Percentiles rank a stretch among this genome's conserved stretches.
phyloP scores from a whole-genome alignment of 306 rosid genomes.

The Ammopiptanthus mongolicus region DNA sequence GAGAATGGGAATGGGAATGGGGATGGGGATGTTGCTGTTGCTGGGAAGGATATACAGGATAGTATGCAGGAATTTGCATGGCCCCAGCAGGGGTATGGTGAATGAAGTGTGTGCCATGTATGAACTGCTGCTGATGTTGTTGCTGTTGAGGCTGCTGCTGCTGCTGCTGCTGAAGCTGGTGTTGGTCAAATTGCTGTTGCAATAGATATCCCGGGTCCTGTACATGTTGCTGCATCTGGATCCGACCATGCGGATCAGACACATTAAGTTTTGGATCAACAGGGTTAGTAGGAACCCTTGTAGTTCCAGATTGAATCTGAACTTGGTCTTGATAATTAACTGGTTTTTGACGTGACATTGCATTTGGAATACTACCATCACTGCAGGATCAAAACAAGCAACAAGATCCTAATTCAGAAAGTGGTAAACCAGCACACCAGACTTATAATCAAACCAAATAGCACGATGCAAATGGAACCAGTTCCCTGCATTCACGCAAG shows the following conservation, averaged over 20 bases:
- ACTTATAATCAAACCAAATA: not conserved
- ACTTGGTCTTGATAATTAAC: slow-evolving; percentile 72
- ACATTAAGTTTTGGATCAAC: slow-evolving; percentile 56
- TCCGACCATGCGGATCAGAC: slow-evolving; percentile 57
- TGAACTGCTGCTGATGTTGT: slow-evolving; percentile 53
- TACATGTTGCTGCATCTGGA: slow-evolving; percentile 69
- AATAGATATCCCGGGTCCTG: slow-evolving; percentile 71
- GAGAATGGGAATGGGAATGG: slow-evolving; percentile 57
- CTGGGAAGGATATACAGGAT: slow-evolving; percentile 84
- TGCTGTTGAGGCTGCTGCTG: slow-evolving; percentile 41
- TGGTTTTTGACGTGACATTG: slow-evolving; percentile 60
- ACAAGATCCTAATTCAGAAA: slow-evolving; percentile 31
- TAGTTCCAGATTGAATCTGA: slow-evolving; percentile 53
- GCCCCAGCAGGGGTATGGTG: slow-evolving; percentile 60
- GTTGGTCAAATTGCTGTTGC: slow-evolving; percentile 69
- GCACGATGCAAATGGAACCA: not conserved
- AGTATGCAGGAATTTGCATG: slow-evolving; percentile 54
- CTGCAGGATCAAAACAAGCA: slow-evolving; percentile 47
- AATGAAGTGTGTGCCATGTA: slow-evolving; percentile 74
- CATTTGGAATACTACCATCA: slow-evolving; percentile 67
- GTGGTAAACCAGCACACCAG: not conserved
- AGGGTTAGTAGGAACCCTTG: slow-evolving; percentile 54
- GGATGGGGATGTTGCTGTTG: slow-evolving; percentile 61
- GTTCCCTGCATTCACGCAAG: no score
- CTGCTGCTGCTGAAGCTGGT: slow-evolving; percentile 31